A percentile compares a stretch with the other conserved stretches of the same genome.
phyloP scores from a whole-genome alignment of 257 asterid genomes.

The Salvia hispanica region DNA sequence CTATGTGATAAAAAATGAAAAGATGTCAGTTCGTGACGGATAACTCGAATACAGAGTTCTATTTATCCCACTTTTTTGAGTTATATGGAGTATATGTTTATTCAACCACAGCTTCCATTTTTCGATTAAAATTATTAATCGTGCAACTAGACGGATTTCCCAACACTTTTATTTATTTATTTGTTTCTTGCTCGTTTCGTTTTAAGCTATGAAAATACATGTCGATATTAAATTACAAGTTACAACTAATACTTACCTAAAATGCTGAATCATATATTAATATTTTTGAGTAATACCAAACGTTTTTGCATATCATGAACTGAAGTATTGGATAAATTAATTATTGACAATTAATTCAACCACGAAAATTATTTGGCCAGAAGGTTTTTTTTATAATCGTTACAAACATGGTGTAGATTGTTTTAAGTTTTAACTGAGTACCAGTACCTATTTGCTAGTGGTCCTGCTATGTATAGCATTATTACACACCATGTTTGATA shows the following conservation, averaged over 20 bases:
- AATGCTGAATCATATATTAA: no score
- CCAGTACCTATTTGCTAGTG: neutral
- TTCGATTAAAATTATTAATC: neutral
- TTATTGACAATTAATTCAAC: neutral
- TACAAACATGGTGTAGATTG: no score
- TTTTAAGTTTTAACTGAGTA: neutral
- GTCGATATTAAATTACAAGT: neutral
- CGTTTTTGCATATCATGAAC: no score
- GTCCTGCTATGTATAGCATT: constrained; percentile 13
- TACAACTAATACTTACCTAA: no score
- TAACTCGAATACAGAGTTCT: no score
- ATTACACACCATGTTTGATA: neutral
- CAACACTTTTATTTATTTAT: neutral
- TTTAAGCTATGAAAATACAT: neutral
- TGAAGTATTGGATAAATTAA: no score
- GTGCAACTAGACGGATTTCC: constrained; percentile 29
- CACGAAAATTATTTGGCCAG: constrained; percentile 11
- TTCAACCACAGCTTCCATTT: neutral
- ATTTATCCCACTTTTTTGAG: no score
- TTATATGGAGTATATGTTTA: no score
- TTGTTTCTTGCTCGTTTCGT: neutral
- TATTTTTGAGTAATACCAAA: no score
- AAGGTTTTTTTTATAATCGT: no score
- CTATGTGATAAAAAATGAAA: no score
- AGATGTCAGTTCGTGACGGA: no score